Base-by-base conservation (phyloP, 441 rosid genomes). In the Francoa sonchifolia region DNA sequence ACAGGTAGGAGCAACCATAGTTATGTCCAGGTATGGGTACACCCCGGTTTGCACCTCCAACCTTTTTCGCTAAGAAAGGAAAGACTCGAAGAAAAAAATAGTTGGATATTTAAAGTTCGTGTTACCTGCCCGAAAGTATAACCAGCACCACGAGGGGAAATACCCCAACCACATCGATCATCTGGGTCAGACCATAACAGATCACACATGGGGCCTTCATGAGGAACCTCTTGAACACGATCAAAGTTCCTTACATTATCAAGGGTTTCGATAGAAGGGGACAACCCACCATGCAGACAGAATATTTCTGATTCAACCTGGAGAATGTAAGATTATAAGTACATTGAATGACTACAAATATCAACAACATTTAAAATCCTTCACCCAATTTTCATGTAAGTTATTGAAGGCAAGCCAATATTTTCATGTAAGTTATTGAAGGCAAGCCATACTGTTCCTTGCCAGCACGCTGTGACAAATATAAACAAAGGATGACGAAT, bases 191-290 rank as follows among this genome's bases (percentile, higher is more conserved):
- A 86, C 96, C 96, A 86, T 53, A 86, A 63, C 18, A 86, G 88
- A 67, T 87, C 96, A 38, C 96, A 87, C 96, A 87, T 87, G 11
- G 96, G 96, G 36, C 96, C 96, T 67, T 87, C 96, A 43, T 87
- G 96, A 19, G 96, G 96, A 55, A 87, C 94, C 72, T 87, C 94
- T 80, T 87, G 96, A 46, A 87, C 92, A 19, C 97, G 64, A 38
- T 79, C 89, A 52, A 79, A 76, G 53, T 73, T 79, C 48, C 89
- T 65, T 41, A 79, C 58, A 55, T 73, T 76, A 52, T 79, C 89
- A 46, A 79, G 79, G 55, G 84, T 79, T 67, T 79, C 89, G 8
- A 79, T 79, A 4, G 81, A 76, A 26, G 89, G 89, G 52, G 89
- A 79, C 57, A 79, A 63, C 39, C 89, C 89, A 51, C 89, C 89